phyloP scores from a whole-genome alignment of 176 grass and related monocot species.

The Otatea glauca region DNA sequence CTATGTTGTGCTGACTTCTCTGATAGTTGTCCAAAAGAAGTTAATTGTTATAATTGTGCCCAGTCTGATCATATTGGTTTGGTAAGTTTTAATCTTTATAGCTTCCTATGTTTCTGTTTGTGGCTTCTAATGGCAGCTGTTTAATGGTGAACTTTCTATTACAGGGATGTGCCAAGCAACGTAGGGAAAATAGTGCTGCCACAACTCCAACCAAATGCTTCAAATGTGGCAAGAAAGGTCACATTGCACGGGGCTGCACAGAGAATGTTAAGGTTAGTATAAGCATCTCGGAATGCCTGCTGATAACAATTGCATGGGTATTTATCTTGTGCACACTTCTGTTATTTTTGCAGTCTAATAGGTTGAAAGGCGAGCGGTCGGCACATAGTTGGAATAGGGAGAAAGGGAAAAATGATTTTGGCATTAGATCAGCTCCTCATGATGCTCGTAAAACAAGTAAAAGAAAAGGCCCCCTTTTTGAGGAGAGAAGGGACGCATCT shows the following conservation, averaged over 20 bases:
- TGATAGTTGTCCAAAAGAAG: conserved; percentile 59
- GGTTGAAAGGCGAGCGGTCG: conserved; percentile 47
- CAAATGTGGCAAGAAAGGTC: conserved; percentile 77
- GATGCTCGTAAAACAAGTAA: conserved; percentile 48
- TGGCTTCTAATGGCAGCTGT: conserved; percentile 28
- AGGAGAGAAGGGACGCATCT: conserved; percentile 55
- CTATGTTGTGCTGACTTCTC: conserved; percentile 75
- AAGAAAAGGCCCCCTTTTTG: conserved; percentile 56
- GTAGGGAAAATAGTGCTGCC: conserved; percentile 48
- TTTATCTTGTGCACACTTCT: background rate
- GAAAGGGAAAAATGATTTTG: conserved; percentile 49
- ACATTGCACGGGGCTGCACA: conserved; percentile 83
- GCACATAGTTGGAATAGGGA: conserved; percentile 48
- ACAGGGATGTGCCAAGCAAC: conserved; percentile 91
- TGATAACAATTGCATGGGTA: conserved; percentile 17
- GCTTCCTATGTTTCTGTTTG: conserved; percentile 1
- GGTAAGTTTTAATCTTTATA: conserved; percentile 56
- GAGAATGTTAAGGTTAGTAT: conserved; percentile 58
- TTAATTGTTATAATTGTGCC: conserved; percentile 96
- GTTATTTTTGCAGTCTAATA: conserved; percentile 51
- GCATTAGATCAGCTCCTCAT: conserved; percentile 68
- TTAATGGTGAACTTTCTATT: conserved; percentile 43
- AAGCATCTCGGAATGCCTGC: conserved; percentile 14
- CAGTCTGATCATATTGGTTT: conserved; percentile 78
- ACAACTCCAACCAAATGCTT: conserved; percentile 56